Evolutionary conservation across 352 stramenopile genomes (phyloP).

Genomic region (Phytopythium chamaehyphon): DNA sequence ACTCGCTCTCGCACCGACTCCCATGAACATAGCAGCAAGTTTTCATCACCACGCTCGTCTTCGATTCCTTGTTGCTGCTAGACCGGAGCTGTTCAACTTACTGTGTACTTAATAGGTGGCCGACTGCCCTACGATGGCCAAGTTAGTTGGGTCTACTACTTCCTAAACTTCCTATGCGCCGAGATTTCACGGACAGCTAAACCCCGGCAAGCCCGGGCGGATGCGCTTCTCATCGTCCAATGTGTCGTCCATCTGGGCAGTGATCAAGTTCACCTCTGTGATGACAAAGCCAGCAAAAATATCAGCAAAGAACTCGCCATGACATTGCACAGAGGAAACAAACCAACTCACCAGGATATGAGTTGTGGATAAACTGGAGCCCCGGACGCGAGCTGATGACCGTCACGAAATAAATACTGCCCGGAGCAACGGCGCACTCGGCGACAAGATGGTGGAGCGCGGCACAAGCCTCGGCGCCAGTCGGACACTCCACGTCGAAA

Average conservation of each 20-base stretch:
- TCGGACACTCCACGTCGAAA: conserved; percentile 39
- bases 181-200: conserved; percentile 40
- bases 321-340: neutral
- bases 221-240: conserved; percentile 33
- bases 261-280: conserved; percentile 33
- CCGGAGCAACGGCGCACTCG: conserved; percentile 16
- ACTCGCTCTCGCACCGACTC: too few relatives aligned
- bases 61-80: too few relatives aligned
- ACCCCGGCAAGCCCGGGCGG: conserved; percentile 30
- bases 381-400: conserved; percentile 39
- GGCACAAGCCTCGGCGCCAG: conserved; percentile 30
- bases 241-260: conserved; percentile 37
- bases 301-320: too few relatives aligned
- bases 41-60: too few relatives aligned
- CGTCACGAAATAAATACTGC: conserved; percentile 53
- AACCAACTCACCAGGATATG: conserved; percentile 37
- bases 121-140: too few relatives aligned
- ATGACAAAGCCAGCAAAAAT: neutral
- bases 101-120: too few relatives aligned
- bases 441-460: conserved; percentile 38
- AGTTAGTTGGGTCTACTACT: too few relatives aligned
- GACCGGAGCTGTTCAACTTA: too few relatives aligned
- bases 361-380: conserved; percentile 31
- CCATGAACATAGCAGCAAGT: too few relatives aligned
- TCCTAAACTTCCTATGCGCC: neutral